Evolutionary conservation across 768 basidiomycete species (phyloP).

Genomic region (Trametes maxima): DNA sequence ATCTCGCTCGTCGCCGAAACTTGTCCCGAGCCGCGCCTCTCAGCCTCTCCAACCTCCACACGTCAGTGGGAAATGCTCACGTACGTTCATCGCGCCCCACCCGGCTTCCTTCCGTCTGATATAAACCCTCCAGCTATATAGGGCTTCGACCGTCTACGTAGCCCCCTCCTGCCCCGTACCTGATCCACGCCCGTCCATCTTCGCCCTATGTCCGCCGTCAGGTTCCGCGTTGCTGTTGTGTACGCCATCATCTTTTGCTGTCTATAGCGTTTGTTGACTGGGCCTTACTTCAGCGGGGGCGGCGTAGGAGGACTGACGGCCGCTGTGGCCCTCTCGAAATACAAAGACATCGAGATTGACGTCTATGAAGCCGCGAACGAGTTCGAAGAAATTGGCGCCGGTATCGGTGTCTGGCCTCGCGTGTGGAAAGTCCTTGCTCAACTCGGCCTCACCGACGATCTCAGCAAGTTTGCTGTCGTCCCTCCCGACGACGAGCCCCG

Average conservation of each 20-base stretch:
- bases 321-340: conserved; percentile 33
- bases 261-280: conserved; percentile 11
- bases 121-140: conserved; percentile 2
- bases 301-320: conserved; percentile 36
- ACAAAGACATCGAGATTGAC: conserved; percentile 32
- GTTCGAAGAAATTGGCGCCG: conserved; percentile 36
- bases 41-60: neutral
- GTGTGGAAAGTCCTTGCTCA: conserved; percentile 31
- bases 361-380: conserved; percentile 37
- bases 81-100: conserved; percentile 14
- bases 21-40: neutral
- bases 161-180: conserved; percentile 6
- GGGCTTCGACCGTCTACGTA: neutral
- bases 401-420: conserved; percentile 41
- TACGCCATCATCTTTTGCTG: conserved; percentile 32
- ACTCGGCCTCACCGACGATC: conserved; percentile 32
- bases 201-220: conserved; percentile 26
- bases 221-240: conserved; percentile 59
- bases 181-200: conserved; percentile 5
- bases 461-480: conserved; percentile 28
- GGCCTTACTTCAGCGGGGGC: conserved; percentile 28
- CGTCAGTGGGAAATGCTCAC: neutral
- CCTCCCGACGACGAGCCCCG: conserved; percentile 31
- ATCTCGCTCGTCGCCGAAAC: neutral
- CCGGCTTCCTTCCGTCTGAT: neutral